Evolutionary conservation across 2,329 filamentous ascomycete species (phyloP).

Genomic region (Metarhizium guizhouense): DNA sequence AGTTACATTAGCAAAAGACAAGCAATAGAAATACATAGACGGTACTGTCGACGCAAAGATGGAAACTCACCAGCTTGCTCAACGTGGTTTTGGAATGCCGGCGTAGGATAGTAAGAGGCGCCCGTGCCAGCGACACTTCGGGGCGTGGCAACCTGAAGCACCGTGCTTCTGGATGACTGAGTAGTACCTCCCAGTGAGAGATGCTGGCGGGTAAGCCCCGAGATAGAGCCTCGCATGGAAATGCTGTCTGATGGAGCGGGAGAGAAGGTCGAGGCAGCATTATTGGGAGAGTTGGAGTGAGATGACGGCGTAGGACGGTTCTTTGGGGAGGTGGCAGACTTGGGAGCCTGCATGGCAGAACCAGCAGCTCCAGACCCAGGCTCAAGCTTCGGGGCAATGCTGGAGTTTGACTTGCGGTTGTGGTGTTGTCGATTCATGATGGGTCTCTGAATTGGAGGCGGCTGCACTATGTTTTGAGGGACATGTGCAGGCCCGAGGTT

Average conservation of each 20-base stretch:
- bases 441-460: slow-evolving; percentile 69
- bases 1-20: slow-evolving; percentile 41
- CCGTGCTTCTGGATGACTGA: slow-evolving; percentile 19
- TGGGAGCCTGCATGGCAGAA: slow-evolving; percentile 36
- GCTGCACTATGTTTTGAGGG: slow-evolving; percentile 60
- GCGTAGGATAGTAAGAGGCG: slow-evolving; percentile 66
- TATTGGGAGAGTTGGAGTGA: slow-evolving; percentile 52
- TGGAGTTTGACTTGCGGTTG: slow-evolving; percentile 60
- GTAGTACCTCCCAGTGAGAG: slow-evolving; percentile 19
- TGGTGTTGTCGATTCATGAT: slow-evolving; percentile 77
- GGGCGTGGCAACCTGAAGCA: slow-evolving; percentile 27
- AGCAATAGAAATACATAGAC: neutral
- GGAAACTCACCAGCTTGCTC: slow-evolving; percentile 80
- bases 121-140: slow-evolving; percentile 28
- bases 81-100: slow-evolving; percentile 83
- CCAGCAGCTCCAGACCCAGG: slow-evolving; percentile 37
- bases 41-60: neutral
- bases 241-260: slow-evolving; percentile 38
- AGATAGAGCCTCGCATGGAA: slow-evolving; percentile 32
- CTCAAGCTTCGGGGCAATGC: slow-evolving; percentile 67
- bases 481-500: slow-evolving; percentile 62
- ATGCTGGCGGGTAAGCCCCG: slow-evolving; percentile 21
- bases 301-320: slow-evolving; percentile 76
- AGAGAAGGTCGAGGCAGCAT: slow-evolving; percentile 35
- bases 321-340: slow-evolving; percentile 57